phyloP scores from a whole-genome alignment of 2,329 filamentous ascomycete species.

The Coniochaeta sp. region DNA sequence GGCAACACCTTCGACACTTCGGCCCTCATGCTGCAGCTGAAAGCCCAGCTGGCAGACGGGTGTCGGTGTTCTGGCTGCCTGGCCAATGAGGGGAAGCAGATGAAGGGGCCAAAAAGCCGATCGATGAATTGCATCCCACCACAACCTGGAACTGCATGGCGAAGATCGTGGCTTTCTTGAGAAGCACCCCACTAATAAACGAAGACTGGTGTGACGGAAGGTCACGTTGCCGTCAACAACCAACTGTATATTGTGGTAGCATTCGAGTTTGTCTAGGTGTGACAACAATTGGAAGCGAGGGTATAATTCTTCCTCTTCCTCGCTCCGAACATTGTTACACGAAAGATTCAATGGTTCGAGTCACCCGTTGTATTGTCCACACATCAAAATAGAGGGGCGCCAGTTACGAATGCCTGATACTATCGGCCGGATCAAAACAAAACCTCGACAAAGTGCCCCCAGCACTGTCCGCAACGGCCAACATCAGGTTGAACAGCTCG shows the following conservation, averaged over 20 bases:
- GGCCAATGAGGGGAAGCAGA: no score
- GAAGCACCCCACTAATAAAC: background rate
- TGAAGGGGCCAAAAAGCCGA: no score
- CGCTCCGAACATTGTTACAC: background rate
- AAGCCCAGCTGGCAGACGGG: no score
- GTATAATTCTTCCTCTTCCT: background rate
- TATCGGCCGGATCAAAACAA: background rate
- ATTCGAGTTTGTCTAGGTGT: no score
- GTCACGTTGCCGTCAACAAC: background rate
- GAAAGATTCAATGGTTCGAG: background rate
- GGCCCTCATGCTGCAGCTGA: no score
- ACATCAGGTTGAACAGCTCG: background rate
- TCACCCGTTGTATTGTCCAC: background rate
- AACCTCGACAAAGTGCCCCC: background rate
- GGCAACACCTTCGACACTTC: no score
- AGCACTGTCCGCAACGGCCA: no score
- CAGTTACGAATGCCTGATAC: background rate
- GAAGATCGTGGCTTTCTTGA: background rate
- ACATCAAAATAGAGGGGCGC: background rate
- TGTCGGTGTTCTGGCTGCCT: no score
- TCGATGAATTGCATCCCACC: no score
- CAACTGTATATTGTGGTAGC: background rate
- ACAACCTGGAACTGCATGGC: background rate
- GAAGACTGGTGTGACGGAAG: background rate
- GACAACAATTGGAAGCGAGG: background rate